Base-by-base conservation (phyloP, 768 basidiomycete genomes). In the Kwoniella shandongensis region DNA sequence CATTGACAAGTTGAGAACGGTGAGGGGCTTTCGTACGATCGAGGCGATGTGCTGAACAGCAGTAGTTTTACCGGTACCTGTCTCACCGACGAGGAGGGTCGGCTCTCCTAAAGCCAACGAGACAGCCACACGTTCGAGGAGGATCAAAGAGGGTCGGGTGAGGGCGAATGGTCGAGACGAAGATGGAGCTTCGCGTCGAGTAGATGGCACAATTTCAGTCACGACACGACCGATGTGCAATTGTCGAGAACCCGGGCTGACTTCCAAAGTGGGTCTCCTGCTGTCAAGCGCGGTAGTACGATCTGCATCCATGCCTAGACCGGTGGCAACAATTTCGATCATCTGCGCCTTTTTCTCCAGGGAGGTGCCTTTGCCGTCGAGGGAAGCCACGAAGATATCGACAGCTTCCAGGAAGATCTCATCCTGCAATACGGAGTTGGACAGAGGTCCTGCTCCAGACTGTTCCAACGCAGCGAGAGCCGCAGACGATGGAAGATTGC, bases 21-120 rank as follows among this genome's bases (percentile, higher is more conserved):
- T 83, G 30, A 99, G 82, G 0, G 86, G 85, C 11, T 84, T 83
- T 6, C 81, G 82, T 26, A 96, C 81, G n/a, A 88, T 76, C 1
- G 85, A 81, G 11, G 96, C 87, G 27, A 98, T 81, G 67, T 96
- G 85, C 2, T 91, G 88, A 15, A 99, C 84, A 18, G 85, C 83
- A 50, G 92, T 93, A 0, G 96, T 99, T 78, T 99, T 99, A 13
- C 96, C 96, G 1, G 96, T 99, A n/a, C 96, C 96, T 1, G 96
- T 99, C 79, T 99, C 96, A 44, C 96, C 96, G 0, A 92, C 91
- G 23, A 99, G 82, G 7, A 99, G 82, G 4, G 93, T 80, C 4
- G 96, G 91, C 70, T 99, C 96, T 13, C 78, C 77, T 44, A 87
- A 79, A 0, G 85, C 80, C 44, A 91, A 80, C 0, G 87, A 83